Percentiles rank a stretch among this genome's conserved stretches.
Conservation (phyloP, 352 stramenopile species). For the Globisporangium abappressorium region DNA sequence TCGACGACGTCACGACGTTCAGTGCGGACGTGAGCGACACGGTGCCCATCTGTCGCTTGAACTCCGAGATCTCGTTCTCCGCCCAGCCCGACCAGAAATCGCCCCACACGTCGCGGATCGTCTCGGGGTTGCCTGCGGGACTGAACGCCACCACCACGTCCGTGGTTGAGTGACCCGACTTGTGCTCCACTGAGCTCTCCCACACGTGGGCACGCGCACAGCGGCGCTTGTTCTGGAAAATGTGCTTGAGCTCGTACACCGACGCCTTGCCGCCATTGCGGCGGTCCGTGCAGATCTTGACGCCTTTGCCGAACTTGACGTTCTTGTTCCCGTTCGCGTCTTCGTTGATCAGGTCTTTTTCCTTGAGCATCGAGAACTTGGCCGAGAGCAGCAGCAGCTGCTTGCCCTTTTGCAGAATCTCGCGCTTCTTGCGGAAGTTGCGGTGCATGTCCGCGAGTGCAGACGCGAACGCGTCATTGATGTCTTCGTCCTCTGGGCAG, state of each 20-base stretch:
- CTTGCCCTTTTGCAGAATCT: constrained; percentile 80
- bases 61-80: constrained; percentile 76
- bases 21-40: constrained; percentile 71
- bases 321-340: constrained; percentile 86
- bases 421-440: constrained; percentile 64
- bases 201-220: constrained; percentile 76
- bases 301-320: constrained; percentile 73
- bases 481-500: constrained; percentile 70
- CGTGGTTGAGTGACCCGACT: constrained; percentile 29
- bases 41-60: constrained; percentile 77
- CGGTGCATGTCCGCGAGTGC: constrained; percentile 73
- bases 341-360: constrained; percentile 83
- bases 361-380: constrained; percentile 88
- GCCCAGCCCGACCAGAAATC: constrained; percentile 88
- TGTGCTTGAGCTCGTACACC: constrained; percentile 82
- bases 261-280: constrained; percentile 37
- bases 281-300: constrained; percentile 73
- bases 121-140: constrained; percentile 74
- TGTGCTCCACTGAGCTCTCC: constrained; percentile 55
- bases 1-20: constrained; percentile 77
- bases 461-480: constrained; percentile 77
- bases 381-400: constrained; percentile 74
- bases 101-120: constrained; percentile 78
- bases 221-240: constrained; percentile 84
- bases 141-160: constrained; percentile 83